A percentile compares a stretch with the other conserved stretches of the same genome.
Conservation (phyloP, 2,329 filamentous ascomycete genomes). For the Diaporthe amygdali region DNA sequence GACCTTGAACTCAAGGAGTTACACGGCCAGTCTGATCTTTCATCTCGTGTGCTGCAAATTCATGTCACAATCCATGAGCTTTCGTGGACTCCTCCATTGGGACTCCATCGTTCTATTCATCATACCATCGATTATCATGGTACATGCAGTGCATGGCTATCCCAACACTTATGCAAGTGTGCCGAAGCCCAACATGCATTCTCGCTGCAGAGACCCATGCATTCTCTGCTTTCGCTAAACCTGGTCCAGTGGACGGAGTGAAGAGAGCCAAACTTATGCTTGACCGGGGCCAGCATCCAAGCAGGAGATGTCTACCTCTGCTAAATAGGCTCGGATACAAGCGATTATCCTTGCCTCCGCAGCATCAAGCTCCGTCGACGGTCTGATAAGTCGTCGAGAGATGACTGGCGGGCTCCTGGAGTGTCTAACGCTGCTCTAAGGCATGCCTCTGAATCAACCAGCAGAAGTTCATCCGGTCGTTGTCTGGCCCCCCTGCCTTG, state of each 20-base stretch:
- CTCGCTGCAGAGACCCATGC: neutral
- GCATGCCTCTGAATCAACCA: conserved; percentile 1
- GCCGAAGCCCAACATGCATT: neutral
- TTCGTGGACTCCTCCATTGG: neutral
- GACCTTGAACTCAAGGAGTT: neutral
- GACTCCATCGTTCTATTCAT: neutral
- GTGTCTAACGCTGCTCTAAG: neutral
- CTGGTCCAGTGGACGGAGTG: conserved; percentile 6
- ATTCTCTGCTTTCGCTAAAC: conserved; percentile 2
- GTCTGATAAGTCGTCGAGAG: conserved; percentile 26
- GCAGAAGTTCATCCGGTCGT: neutral
- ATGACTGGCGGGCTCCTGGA: conserved; percentile 19
- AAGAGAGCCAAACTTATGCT: conserved; percentile 10
- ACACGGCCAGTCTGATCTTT: neutral
- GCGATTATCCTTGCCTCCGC: conserved; percentile 9
- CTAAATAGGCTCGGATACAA: neutral
- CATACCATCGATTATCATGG: neutral
- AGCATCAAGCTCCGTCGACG: conserved; percentile 7
- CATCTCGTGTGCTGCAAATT: neutral
- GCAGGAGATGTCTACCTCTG: neutral
- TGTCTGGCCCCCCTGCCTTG: neutral
- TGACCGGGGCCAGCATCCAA: conserved; percentile 2
- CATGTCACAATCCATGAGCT: too few species aligned
- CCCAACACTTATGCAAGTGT: neutral
- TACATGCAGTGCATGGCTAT: neutral